phyloP scores from a whole-genome alignment of 371 early-diverging fungal genomes.

The Mucor plumbeus region DNA sequence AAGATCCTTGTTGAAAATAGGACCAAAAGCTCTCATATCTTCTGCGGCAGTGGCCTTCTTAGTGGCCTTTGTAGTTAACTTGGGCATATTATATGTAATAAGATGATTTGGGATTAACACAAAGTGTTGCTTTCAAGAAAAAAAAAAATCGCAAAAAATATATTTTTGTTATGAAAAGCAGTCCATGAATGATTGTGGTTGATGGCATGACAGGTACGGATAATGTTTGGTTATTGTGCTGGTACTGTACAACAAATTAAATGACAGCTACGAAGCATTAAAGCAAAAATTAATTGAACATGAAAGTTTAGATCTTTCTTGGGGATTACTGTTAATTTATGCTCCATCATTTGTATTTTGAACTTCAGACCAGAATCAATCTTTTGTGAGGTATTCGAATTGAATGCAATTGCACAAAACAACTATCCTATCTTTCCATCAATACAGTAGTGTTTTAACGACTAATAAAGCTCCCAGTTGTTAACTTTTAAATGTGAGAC shows the following conservation, averaged over 20 bases:
- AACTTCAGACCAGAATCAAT: too few relatives aligned
- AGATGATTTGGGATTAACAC: too few relatives aligned
- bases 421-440: too few relatives aligned
- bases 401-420: too few relatives aligned
- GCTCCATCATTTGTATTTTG: too few relatives aligned
- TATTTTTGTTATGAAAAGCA: conserved; percentile 9
- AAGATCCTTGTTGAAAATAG: conserved; percentile 97
- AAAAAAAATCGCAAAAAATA: conserved; percentile 10
- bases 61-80: conserved; percentile 48
- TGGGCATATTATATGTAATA: conserved; percentile 36
- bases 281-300: neutral
- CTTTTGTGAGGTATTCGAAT: too few relatives aligned
- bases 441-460: too few relatives aligned
- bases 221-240: neutral
- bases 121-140: neutral
- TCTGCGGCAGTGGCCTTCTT: conserved; percentile 31
- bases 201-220: neutral
- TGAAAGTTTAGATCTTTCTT: too few relatives aligned
- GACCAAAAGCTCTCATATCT: conserved; percentile 70
- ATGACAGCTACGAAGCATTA: neutral
- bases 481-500: too few relatives aligned
- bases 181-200: conserved; percentile 10
- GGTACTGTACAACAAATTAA: neutral
- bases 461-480: too few relatives aligned
- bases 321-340: too few relatives aligned